These are phyloP conservation scores for Streptanthus diversifolius DNA, from an alignment of 345 rosid species.

Conservation along the genomic window DNA sequence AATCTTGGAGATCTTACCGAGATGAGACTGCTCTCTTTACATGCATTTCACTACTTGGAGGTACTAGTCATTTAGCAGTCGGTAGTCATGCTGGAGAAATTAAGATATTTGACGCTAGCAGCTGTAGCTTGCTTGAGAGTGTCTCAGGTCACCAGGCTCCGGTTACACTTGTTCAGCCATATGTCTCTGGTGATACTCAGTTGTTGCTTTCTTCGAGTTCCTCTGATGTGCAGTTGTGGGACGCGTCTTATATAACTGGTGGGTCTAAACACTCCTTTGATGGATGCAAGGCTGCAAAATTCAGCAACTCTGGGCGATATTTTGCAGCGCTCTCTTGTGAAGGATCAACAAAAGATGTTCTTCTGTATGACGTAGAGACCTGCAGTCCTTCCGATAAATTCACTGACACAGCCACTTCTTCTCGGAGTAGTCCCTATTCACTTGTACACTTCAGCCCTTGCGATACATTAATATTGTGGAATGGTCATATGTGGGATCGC, in stretches of 20 bases:
- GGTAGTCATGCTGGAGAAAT: conserved; percentile 89
- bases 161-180: conserved; percentile 66
- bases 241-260: conserved; percentile 58
- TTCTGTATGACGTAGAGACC: conserved; percentile 78
- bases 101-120: conserved; percentile 68
- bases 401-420: conserved; percentile 62
- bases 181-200: conserved; percentile 55
- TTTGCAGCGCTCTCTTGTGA: conserved; percentile 75
- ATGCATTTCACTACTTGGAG: conserved; percentile 74
- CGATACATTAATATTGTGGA: conserved; percentile 83
- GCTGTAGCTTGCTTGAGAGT: conserved; percentile 65
- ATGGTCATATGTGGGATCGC: conserved; percentile 84
- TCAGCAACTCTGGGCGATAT: conserved; percentile 70
- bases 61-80: conserved; percentile 76
- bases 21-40: conserved; percentile 84
- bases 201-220: conserved; percentile 83
- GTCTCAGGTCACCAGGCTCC: conserved; percentile 75
- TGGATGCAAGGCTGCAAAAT: conserved; percentile 84
- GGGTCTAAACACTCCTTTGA: conserved; percentile 78
- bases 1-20: conserved; percentile 89
- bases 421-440: conserved; percentile 71
- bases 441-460: conserved; percentile 85
- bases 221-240: conserved; percentile 87
- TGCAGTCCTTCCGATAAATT: conserved; percentile 42
- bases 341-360: conserved; percentile 61